Evolutionary conservation across 2,329 filamentous ascomycete species (phyloP).

Genomic region (Colletotrichum neosansevieriae): DNA sequence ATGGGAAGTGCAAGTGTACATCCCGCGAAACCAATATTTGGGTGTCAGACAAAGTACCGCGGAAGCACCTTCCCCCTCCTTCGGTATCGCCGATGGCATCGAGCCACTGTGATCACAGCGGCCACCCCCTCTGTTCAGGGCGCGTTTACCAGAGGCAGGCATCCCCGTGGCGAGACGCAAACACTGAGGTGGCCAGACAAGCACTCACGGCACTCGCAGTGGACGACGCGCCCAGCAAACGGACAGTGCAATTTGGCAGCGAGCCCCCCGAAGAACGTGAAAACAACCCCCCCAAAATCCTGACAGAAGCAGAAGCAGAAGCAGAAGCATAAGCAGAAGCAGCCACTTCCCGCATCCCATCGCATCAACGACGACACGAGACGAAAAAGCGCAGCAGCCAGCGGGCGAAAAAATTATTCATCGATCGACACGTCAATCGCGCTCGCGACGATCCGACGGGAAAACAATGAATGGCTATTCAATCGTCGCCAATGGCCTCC

Average conservation of each 20-base stretch:
- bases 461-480: conserved; percentile 47
- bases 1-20: conserved; percentile 8
- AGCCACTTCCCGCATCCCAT: conserved; percentile 37
- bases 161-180: conserved; percentile 27
- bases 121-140: background rate
- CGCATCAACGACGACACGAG: conserved; percentile 35
- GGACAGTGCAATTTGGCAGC: conserved; percentile 4
- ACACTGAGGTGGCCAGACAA: conserved; percentile 27
- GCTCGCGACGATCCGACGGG: conserved; percentile 30
- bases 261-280: conserved; percentile 5
- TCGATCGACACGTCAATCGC: conserved; percentile 35
- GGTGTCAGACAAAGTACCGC: background rate
- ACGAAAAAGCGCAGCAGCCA: conserved; percentile 6
- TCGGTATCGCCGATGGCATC: conserved; percentile 22
- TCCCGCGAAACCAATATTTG: background rate
- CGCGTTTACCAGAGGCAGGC: conserved; percentile 20
- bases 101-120: conserved; percentile 7
- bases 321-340: too few relatives aligned
- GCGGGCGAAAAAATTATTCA: conserved; percentile 7
- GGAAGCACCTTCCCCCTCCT: conserved; percentile 13
- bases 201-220: background rate
- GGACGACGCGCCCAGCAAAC: background rate
- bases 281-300: conserved; percentile 20
- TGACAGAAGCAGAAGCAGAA: background rate
- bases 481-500: conserved; percentile 60